Evolutionary conservation across 2,329 filamentous ascomycete species (phyloP).

Genomic region (Xylariaceae sp.): DNA sequence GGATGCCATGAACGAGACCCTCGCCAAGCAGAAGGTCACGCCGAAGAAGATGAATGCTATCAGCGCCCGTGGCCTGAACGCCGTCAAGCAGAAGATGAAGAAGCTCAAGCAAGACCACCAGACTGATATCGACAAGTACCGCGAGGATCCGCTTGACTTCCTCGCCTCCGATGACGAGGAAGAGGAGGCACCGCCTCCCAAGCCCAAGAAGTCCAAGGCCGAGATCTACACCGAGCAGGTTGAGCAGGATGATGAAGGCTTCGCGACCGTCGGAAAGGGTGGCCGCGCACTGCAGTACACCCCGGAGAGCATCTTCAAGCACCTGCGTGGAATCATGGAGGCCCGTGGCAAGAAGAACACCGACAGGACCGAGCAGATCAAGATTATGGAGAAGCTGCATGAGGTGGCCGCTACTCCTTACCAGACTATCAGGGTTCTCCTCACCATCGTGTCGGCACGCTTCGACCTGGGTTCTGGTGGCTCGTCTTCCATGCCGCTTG

Average conservation of each 20-base stretch:
- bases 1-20: slow-evolving; percentile 86
- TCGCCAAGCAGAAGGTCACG: slow-evolving; percentile 91
- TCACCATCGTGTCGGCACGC: slow-evolving; percentile 85
- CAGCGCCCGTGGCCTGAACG: slow-evolving; percentile 88
- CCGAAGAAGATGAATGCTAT: slow-evolving; percentile 99
- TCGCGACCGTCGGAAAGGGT: slow-evolving; percentile 79
- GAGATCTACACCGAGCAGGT: slow-evolving; percentile 43
- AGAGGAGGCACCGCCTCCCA: slow-evolving; percentile 51
- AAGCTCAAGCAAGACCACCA: slow-evolving; percentile 97
- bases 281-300: slow-evolving; percentile 89
- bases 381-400: slow-evolving; percentile 90
- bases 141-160: slow-evolving; percentile 48
- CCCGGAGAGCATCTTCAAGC: slow-evolving; percentile 96
- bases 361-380: slow-evolving; percentile 88
- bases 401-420: slow-evolving; percentile 88
- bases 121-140: slow-evolving; percentile 78
- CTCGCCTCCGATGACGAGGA: slow-evolving; percentile 58
- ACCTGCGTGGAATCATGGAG: slow-evolving; percentile 86
- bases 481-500: slow-evolving; percentile 76
- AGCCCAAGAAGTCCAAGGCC: slow-evolving; percentile 46
- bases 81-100: slow-evolving; percentile 96
- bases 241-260: slow-evolving; percentile 71
- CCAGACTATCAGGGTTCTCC: slow-evolving; percentile 84
- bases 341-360: slow-evolving; percentile 99
- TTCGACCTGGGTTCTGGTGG: slow-evolving; percentile 84